Percentiles rank a stretch among this genome's conserved stretches.
phyloP scores from a whole-genome alignment of 2,329 filamentous ascomycete genomes.

The Zopfia rhizophila region DNA sequence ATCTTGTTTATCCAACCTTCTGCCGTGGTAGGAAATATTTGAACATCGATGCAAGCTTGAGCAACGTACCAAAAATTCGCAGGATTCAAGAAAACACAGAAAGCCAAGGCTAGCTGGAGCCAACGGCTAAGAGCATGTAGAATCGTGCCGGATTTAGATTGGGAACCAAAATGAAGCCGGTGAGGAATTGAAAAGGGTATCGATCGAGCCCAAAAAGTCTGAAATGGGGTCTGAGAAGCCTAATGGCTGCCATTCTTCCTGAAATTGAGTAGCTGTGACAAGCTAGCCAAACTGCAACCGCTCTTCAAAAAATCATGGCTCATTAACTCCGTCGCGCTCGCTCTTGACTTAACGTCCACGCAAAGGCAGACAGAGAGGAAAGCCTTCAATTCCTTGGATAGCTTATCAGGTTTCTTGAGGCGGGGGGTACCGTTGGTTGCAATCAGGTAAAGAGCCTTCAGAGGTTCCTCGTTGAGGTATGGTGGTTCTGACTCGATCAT shows the following conservation, averaged over 20 bases:
- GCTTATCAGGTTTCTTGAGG: constrained; percentile 97
- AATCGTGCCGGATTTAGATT: no score
- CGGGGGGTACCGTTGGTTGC: constrained; percentile 97
- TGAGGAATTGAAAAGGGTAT: no score
- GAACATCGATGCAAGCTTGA: no score
- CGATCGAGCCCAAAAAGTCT: constrained; percentile 16
- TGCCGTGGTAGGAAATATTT: no score
- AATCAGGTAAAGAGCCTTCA: constrained; percentile 97
- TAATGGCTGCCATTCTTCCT: constrained; percentile 71
- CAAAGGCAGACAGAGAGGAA: constrained; percentile 97
- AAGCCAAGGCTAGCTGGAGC: no score
- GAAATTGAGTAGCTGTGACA: constrained; percentile 89
- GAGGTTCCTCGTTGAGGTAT: constrained; percentile 96
- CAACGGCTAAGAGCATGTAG: no score
- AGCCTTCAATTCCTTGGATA: constrained; percentile 96
- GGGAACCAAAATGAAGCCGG: no score
- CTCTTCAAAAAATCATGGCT: constrained; percentile 94
- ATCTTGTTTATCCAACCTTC: no score
- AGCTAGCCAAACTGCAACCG: constrained; percentile 82
- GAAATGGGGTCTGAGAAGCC: constrained; percentile 10
- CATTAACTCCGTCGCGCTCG: constrained; percentile 88
- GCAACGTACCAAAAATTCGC: no score
- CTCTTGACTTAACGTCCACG: constrained; percentile 94
- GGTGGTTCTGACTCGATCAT: constrained; percentile 99
- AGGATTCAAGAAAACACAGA: no score